These are phyloP conservation scores for Leccinum fibrillosum DNA, from an alignment of 768 basidiomycete species.

Conservation along the genomic window DNA sequence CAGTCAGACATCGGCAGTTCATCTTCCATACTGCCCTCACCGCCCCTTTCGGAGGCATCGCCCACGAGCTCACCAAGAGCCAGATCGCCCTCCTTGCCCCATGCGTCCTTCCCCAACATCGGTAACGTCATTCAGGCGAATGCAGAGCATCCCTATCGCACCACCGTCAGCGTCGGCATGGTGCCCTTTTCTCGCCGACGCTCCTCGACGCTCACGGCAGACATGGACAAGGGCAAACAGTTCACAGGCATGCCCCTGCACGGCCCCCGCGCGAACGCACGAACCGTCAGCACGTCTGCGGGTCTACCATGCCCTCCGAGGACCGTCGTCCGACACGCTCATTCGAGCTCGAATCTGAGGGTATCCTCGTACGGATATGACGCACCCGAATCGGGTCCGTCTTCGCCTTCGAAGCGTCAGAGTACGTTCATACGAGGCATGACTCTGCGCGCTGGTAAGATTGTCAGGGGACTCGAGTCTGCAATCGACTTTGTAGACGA, in stretches of 20 bases:
- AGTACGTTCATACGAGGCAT: conserved; percentile 31
- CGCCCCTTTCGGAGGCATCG: conserved; percentile 27
- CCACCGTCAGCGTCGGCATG: conserved; percentile 25
- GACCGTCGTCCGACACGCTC: conserved; percentile 16
- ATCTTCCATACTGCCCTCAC: conserved; percentile 21
- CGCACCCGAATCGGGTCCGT: conserved; percentile 4
- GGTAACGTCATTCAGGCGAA: conserved; percentile 16
- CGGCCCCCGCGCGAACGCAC: not conserved
- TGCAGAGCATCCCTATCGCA: conserved; percentile 7
- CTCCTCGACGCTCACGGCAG: conserved; percentile 25
- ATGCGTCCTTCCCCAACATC: conserved; percentile 21
- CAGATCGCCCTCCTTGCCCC: conserved; percentile 9
- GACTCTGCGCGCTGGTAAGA: conserved; percentile 32
- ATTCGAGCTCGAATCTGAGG: conserved; percentile 28
- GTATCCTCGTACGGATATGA: conserved; percentile 13
- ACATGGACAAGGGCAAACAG: conserved; percentile 6
- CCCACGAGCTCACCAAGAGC: conserved; percentile 22
- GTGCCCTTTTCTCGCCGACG: conserved; percentile 16
- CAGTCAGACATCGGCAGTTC: conserved; percentile 3
- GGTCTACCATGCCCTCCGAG: not conserved
- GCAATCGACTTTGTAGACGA: conserved; percentile 42
- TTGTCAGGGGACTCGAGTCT: conserved; percentile 38
- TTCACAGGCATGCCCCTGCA: not conserved
- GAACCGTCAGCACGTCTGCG: not conserved
- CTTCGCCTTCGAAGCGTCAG: conserved; percentile 25